Conservation (phyloP, 2,329 filamentous ascomycete species). For the Clonostachys rhizophaga region DNA sequence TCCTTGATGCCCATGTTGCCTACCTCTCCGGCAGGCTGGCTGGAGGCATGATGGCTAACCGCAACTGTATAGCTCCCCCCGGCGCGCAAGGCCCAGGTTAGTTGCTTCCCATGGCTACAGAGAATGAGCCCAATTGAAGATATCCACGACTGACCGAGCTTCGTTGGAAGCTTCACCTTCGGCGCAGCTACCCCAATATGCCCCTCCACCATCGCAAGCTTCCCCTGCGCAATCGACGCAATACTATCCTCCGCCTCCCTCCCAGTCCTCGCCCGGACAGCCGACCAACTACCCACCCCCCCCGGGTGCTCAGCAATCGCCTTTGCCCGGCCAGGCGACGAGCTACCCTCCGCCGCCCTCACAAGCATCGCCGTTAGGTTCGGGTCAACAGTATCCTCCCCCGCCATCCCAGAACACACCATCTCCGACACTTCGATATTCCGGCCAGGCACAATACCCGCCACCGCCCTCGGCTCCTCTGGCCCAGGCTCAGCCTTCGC, state of each 20-base stretch:
- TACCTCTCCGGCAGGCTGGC: neutral
- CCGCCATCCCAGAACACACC: slow-evolving; percentile 11
- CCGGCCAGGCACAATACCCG: slow-evolving; percentile 6
- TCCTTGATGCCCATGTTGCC: slow-evolving; percentile 3
- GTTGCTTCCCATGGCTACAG: slow-evolving; percentile 1
- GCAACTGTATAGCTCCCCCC: slow-evolving; percentile 30
- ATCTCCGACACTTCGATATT: slow-evolving; percentile 6
- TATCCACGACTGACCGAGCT: neutral
- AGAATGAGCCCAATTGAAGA: neutral
- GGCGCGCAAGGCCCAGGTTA: slow-evolving; percentile 23
- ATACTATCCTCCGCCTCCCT: slow-evolving; percentile 38
- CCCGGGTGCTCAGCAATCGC: slow-evolving; percentile 20
- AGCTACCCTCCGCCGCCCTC: slow-evolving; percentile 4
- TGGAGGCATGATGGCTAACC: slow-evolving; percentile 6
- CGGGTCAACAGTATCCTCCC: slow-evolving; percentile 8
- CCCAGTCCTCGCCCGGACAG: slow-evolving; percentile 12
- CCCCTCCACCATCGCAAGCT: slow-evolving; percentile 40
- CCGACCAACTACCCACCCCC: slow-evolving; percentile 14
- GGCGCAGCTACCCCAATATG: slow-evolving; percentile 31
- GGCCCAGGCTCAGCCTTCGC: slow-evolving; percentile 14
- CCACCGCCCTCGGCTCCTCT: slow-evolving; percentile 8
- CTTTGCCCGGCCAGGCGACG: slow-evolving; percentile 13
- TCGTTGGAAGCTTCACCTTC: slow-evolving; percentile 1
- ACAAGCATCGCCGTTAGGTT: slow-evolving; percentile 1
- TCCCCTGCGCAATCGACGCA: slow-evolving; percentile 38